A percentile compares a stretch with the other conserved stretches of the same genome.
Evolutionary conservation across 2,329 filamentous ascomycete genomes (phyloP).

Genomic region (Sclerotinia borealis): DNA sequence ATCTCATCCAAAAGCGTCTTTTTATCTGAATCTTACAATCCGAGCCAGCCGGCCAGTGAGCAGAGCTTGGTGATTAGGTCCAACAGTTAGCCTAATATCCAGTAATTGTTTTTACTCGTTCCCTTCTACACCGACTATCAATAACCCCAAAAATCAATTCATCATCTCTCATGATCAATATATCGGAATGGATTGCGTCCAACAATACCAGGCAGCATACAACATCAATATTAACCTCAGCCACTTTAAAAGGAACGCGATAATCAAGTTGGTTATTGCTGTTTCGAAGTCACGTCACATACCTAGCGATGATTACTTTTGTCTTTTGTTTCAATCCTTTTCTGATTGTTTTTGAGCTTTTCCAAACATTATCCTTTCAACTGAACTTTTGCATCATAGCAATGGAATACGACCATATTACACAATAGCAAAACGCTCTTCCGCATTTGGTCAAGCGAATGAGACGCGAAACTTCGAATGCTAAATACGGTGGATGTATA

Average conservation of each 20-base stretch:
- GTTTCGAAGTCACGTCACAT: too few relatives aligned
- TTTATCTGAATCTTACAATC: too few relatives aligned
- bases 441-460: not conserved
- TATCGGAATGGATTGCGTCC: not conserved
- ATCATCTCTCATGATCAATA: not conserved
- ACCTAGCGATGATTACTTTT: not conserved
- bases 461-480: not conserved
- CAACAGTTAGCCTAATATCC: not conserved
- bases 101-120: not conserved
- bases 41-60: too few relatives aligned
- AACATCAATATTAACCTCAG: not conserved
- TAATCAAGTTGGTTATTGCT: not conserved
- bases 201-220: not conserved
- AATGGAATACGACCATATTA: not conserved
- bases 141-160: not conserved
- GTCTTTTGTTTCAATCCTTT: not conserved
- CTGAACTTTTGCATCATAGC: not conserved
- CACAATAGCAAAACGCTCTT: not conserved
- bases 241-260: not conserved
- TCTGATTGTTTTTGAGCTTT: too few relatives aligned
- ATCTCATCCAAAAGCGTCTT: too few relatives aligned
- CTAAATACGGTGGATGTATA: not conserved
- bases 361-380: too few relatives aligned
- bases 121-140: too few relatives aligned
- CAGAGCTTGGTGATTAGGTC: not conserved